These are phyloP conservation scores for Metarhizium sp. DNA, from an alignment of 2,329 filamentous ascomycete genomes.

Conservation along the genomic window DNA sequence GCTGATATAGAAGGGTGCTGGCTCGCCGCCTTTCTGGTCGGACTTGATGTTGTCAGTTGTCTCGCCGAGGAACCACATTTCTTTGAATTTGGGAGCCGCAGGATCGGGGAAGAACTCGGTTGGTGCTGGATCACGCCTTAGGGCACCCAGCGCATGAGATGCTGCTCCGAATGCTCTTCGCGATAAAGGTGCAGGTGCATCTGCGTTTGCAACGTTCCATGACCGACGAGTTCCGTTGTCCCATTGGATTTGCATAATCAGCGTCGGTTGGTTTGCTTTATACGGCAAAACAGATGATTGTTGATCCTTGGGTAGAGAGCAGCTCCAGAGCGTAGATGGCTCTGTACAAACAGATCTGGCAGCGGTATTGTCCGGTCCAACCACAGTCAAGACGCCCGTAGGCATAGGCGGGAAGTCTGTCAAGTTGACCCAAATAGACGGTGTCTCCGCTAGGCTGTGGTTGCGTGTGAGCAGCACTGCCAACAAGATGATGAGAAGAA, in stretches of 20 bases:
- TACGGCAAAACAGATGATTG: constrained; percentile 56
- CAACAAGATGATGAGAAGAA: constrained; percentile 49
- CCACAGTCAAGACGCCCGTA: constrained; percentile 71
- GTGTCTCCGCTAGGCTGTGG: constrained; percentile 14
- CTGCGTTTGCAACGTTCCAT: constrained; percentile 37
- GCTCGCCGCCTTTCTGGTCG: constrained; percentile 67
- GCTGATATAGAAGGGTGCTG: constrained; percentile 81
- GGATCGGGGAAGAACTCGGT: constrained; percentile 41
- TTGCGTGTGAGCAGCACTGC: constrained; percentile 41
- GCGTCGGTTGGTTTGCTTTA: constrained; percentile 61
- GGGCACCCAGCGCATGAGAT: constrained; percentile 13
- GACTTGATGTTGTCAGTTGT: constrained; percentile 67
- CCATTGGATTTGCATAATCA: constrained; percentile 70
- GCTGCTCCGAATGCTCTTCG: constrained; percentile 17
- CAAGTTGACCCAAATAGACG: constrained; percentile 68
- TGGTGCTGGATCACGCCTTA: constrained; percentile 11
- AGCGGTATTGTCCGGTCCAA: constrained; percentile 58
- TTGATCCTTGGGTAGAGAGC: constrained; percentile 69
- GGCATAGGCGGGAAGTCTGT: constrained; percentile 82
- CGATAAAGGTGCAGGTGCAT: constrained; percentile 17
- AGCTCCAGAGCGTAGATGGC: constrained; percentile 75
- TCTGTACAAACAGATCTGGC: constrained; percentile 61
- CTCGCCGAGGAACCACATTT: constrained; percentile 75
- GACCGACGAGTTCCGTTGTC: constrained; percentile 47
- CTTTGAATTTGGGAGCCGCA: constrained; percentile 49